Evolutionary conservation across 768 basidiomycete genomes (phyloP).

Genomic region (Pisolithus sp.): DNA sequence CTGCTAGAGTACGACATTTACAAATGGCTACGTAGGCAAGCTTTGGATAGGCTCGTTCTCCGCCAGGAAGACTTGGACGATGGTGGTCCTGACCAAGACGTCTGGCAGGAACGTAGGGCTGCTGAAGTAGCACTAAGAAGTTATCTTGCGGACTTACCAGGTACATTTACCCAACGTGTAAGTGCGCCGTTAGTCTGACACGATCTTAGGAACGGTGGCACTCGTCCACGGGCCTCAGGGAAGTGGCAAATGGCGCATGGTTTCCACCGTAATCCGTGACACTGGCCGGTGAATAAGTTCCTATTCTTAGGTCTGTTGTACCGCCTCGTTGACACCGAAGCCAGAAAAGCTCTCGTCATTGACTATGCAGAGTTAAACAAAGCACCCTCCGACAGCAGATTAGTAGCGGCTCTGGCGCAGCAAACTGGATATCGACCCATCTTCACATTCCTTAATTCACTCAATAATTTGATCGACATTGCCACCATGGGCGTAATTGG

Average conservation of each 20-base stretch:
- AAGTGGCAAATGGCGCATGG: slow-evolving; percentile 66
- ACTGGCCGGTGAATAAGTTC: slow-evolving; percentile 39
- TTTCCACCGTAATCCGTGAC: slow-evolving; percentile 47
- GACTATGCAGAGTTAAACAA: slow-evolving; percentile 77
- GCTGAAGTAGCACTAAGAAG: slow-evolving; percentile 60
- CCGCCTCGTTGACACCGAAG: not conserved
- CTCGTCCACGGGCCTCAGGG: slow-evolving; percentile 83
- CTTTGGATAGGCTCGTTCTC: slow-evolving; percentile 46
- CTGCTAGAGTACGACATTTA: slow-evolving; percentile 61
- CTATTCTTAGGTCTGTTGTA: not conserved
- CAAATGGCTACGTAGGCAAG: slow-evolving; percentile 65
- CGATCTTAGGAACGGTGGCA: slow-evolving; percentile 53
- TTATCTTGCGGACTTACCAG: slow-evolving; percentile 75
- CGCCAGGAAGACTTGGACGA: slow-evolving; percentile 15
- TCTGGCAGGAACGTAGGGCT: slow-evolving; percentile 82
- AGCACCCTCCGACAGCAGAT: slow-evolving; percentile 57
- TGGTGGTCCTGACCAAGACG: slow-evolving; percentile 29
- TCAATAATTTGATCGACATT: slow-evolving; percentile 83
- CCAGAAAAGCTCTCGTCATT: slow-evolving; percentile 67
- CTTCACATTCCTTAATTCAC: slow-evolving; percentile 77
- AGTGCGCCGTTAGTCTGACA: slow-evolving; percentile 4
- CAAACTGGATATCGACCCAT: slow-evolving; percentile 90
- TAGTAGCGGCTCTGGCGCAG: slow-evolving; percentile 61
- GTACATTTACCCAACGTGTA: slow-evolving; percentile 32
- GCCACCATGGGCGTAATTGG: slow-evolving; percentile 92